Evolutionary conservation across 345 rosid species (phyloP).

Genomic region (Populus deltoides): DNA sequence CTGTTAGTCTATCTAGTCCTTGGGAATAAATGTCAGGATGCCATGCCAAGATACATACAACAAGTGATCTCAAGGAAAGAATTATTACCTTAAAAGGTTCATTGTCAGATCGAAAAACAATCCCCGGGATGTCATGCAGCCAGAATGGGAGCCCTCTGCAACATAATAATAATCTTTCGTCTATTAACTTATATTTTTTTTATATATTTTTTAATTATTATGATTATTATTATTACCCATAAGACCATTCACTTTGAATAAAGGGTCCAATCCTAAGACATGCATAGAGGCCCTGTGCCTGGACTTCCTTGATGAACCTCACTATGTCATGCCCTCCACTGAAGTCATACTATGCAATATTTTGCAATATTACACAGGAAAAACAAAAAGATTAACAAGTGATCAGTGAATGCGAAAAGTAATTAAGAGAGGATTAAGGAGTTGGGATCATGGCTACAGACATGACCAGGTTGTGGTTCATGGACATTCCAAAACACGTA

Average conservation of each 20-base stretch:
- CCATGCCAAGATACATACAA: not conserved
- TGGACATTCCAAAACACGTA: constrained; percentile 96
- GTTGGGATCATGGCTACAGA: constrained; percentile 4
- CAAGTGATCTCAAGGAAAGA: too few species aligned
- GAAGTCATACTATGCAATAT: constrained; percentile 70
- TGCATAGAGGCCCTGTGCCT: constrained; percentile 75
- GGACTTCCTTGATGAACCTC: constrained; percentile 70
- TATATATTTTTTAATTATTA: not conserved
- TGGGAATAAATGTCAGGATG: too few species aligned
- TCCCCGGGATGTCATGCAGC: constrained; percentile 19
- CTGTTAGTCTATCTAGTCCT: too few species aligned
- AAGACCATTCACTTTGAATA: constrained; percentile 82
- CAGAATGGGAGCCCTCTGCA: constrained; percentile 22
- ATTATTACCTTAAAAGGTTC: constrained; percentile 17
- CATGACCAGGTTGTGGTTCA: constrained; percentile 82
- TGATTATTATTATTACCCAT: constrained; percentile 49
- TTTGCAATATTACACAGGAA: too few species aligned
- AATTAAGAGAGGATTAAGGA: too few species aligned
- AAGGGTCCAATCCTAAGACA: constrained; percentile 88
- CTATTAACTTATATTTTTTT: not conserved
- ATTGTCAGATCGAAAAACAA: constrained; percentile 22
- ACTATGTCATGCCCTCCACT: constrained; percentile 76
- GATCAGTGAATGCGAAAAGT: not conserved
- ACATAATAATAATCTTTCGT: not conserved
- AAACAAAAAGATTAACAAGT: not conserved